Conservation (phyloP, 805 yeast genomes). For the Candida ficus region DNA sequence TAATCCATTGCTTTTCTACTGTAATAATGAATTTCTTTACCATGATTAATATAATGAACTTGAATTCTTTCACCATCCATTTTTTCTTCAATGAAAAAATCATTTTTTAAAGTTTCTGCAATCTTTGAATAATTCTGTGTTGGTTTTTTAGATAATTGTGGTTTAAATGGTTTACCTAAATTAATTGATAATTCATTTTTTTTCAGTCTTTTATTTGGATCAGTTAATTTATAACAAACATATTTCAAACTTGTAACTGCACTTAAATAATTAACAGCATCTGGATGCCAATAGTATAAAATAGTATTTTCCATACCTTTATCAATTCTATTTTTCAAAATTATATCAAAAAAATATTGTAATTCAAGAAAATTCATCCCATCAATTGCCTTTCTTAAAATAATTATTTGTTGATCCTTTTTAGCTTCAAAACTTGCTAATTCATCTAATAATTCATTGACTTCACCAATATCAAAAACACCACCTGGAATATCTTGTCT, state of each 20-base stretch:
- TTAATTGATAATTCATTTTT: constrained; percentile 32
- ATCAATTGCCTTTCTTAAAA: constrained; percentile 46
- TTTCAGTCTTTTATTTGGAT: constrained; percentile 41
- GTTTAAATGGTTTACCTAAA: constrained; percentile 48
- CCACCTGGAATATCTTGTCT: constrained; percentile 35
- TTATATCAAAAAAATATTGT: constrained; percentile 61
- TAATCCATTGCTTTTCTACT: constrained; percentile 73
- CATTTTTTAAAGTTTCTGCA: constrained; percentile 37
- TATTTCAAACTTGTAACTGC: constrained; percentile 59
- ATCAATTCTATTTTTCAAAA: constrained; percentile 57
- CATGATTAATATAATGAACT: constrained; percentile 54
- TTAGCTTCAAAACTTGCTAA: constrained; percentile 30
- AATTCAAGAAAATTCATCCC: constrained; percentile 58
- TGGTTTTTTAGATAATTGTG: constrained; percentile 66
- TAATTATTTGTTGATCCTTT: constrained; percentile 34
- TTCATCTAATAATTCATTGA: constrained; percentile 42
- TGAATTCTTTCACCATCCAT: constrained; percentile 91
- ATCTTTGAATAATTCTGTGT: constrained; percentile 44
- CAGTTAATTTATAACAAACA: constrained; percentile 53
- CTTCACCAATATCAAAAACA: constrained; percentile 39
- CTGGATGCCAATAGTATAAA: constrained; percentile 69
- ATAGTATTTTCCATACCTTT: constrained; percentile 56
- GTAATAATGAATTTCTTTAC: constrained; percentile 28
- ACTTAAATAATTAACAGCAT: constrained; percentile 58
- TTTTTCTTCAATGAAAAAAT: constrained; percentile 80